Conservation (phyloP, 169 alveolate genomes). For the Eimeria maxima region DNA sequence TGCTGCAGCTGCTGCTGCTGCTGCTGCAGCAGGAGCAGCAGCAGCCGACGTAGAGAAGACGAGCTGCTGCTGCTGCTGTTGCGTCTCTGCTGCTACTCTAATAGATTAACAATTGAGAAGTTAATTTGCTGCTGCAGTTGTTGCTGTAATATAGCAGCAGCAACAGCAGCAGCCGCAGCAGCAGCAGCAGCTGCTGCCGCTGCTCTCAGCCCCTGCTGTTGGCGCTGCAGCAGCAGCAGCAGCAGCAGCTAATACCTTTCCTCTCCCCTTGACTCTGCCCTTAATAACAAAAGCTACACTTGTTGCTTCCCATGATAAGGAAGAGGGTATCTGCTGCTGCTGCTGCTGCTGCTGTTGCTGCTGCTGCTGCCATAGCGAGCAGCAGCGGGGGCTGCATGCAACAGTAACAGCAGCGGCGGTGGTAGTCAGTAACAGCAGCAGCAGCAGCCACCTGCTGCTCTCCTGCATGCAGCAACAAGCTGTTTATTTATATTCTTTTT, state of each 20-base stretch:
- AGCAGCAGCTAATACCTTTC: background rate
- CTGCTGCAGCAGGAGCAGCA: constrained; percentile 44
- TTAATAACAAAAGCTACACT: background rate
- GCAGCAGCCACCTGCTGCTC: background rate
- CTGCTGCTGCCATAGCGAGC: constrained; percentile 15
- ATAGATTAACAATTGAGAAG: background rate
- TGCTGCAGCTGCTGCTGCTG: background rate
- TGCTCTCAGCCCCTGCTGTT: constrained; percentile 27
- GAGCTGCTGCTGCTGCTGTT: constrained; percentile 21
- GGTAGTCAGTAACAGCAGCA: background rate
- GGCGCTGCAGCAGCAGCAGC: background rate
- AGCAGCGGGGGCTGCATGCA: constrained; percentile 33
- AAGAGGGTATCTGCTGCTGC: background rate
- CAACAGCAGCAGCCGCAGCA: constrained; percentile 12
- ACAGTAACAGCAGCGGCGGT: background rate
- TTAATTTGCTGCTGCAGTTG: background rate
- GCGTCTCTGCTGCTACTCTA: background rate
- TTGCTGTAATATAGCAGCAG: constrained; percentile 15
- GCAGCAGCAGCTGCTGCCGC: constrained; percentile 41
- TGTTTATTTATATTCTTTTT: background rate
- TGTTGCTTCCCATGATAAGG: background rate
- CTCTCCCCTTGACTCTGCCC: background rate
- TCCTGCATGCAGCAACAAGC: constrained; percentile 10
- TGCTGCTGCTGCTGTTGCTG: background rate
- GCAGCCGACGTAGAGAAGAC: background rate